Evolutionary conservation across 2,329 filamentous ascomycete genomes (phyloP).

Genomic region (Botrytis fabae): DNA sequence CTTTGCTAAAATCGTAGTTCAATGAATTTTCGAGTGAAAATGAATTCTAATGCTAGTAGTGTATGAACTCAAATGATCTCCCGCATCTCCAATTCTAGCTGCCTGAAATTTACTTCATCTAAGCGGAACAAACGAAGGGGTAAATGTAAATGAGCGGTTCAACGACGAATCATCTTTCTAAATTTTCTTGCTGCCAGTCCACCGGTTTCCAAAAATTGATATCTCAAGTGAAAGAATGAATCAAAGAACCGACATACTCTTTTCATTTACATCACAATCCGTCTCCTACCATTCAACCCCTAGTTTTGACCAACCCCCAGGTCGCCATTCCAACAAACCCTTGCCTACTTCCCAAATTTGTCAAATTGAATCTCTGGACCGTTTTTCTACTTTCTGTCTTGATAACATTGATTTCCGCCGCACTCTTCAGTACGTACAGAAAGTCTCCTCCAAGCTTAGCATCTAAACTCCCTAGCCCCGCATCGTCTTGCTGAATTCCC

Average conservation of each 20-base stretch:
- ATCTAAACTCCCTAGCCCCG: slow-evolving; percentile 25
- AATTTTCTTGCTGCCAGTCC: neutral
- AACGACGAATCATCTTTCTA: neutral
- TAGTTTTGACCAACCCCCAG: slow-evolving; percentile 12
- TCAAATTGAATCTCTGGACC: slow-evolving; percentile 28
- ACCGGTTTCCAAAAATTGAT: neutral
- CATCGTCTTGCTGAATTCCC: neutral
- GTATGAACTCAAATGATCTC: neutral
- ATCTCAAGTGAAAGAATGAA: neutral
- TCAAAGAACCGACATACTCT: neutral
- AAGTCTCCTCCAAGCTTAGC: slow-evolving; percentile 22
- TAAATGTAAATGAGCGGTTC: neutral
- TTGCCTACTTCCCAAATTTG: slow-evolving; percentile 24
- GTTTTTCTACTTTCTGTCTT: slow-evolving; percentile 6
- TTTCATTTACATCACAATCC: neutral
- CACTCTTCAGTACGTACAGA: slow-evolving; percentile 26
- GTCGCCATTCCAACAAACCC: slow-evolving; percentile 29
- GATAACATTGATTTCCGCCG: slow-evolving; percentile 20
- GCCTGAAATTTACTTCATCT: neutral
- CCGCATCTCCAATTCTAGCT: neutral
- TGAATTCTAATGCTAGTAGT: neutral
- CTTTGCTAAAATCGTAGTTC: neutral
- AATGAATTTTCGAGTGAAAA: neutral
- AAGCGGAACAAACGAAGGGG: neutral
- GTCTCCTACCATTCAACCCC: neutral